Base-by-base conservation (phyloP, 257 asterid species). In the Solanum appendiculatum region DNA sequence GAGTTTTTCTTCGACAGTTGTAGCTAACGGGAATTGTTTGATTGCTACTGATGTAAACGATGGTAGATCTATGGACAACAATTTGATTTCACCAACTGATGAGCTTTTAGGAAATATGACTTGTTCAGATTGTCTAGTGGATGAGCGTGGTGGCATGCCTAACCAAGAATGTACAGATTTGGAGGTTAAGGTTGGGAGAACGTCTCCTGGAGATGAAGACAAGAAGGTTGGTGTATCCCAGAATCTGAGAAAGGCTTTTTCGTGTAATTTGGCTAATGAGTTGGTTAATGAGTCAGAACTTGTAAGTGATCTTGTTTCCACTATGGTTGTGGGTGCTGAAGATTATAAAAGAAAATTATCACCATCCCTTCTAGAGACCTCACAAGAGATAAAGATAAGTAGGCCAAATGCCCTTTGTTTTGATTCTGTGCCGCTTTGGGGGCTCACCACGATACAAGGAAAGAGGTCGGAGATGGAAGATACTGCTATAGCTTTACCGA, bases 401-500 rank as follows among this genome's bases (percentile, higher is more conserved):
- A 90, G 91, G 90, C 91, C 85, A 23, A 80, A 56, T 63, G 69
- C 40, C 21, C 20, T 88, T 66, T 91, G 92, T 82, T 81, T 88
- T 54, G 84, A 89, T 89, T 75, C 87, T 37, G 89, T 90, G 2
- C 95, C 99, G 37, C 95, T 94, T 4, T 96, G 99, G 99, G 99
- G 99, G 36, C 58, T 90, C 86, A 88, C 91, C 18, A 94, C 98
- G 16, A 29, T 93, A 36, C 75, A 94, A 25, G 98, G 99, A 58
- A 91, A 93, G 89, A 91, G 98, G 91, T 81, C 91, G 2, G 98
- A 96, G 92, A 96, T 96, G 99, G 99, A 96, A 90, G 98, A 96
- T 88, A 54, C 98, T 2, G 92, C 89, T 2, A 85, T 88, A n/a
- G 93, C 96, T 82, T 72, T 92, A 83, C 98, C 99, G 10, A 90